Evolutionary conservation across 2,329 filamentous ascomycete genomes (phyloP).

Genomic region (Fulvia fulva): DNA sequence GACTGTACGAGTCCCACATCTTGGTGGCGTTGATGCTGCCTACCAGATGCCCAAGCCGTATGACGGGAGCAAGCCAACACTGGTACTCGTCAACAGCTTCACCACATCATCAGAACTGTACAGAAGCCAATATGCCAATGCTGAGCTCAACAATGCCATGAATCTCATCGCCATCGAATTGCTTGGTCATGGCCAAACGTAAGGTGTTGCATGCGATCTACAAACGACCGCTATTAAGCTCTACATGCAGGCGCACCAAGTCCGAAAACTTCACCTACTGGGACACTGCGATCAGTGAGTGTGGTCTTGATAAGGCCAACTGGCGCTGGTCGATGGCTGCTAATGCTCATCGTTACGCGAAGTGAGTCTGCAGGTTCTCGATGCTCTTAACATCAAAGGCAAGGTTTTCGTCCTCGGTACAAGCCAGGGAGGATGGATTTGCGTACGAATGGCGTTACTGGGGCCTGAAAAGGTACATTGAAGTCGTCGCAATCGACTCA

Average conservation of each 20-base stretch:
- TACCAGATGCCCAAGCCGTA: constrained; percentile 42
- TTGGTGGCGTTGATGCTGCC: constrained; percentile 48
- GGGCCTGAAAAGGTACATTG: constrained; percentile 43
- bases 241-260: constrained; percentile 30
- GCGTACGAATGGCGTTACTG: constrained; percentile 50
- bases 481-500: too few species aligned
- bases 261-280: constrained; percentile 52
- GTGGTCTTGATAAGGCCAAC: not conserved
- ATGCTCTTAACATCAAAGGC: constrained; percentile 38
- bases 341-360: not conserved
- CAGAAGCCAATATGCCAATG: constrained; percentile 27
- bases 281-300: constrained; percentile 39
- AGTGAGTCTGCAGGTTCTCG: constrained; percentile 42
- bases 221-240: not conserved
- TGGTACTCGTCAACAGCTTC: constrained; percentile 51
- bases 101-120: constrained; percentile 46
- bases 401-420: constrained; percentile 49
- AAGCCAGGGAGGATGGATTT: constrained; percentile 53
- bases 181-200: constrained; percentile 50
- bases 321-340: not conserved
- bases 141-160: constrained; percentile 33
- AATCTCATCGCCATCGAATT: constrained; percentile 54
- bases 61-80: constrained; percentile 45
- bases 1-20: constrained; percentile 45
- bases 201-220: not conserved